A percentile compares a stretch with the other conserved stretches of the same genome.
Evolutionary conservation across 139 green algal genomes (phyloP).

Genomic region (Closterium sp.): DNA sequence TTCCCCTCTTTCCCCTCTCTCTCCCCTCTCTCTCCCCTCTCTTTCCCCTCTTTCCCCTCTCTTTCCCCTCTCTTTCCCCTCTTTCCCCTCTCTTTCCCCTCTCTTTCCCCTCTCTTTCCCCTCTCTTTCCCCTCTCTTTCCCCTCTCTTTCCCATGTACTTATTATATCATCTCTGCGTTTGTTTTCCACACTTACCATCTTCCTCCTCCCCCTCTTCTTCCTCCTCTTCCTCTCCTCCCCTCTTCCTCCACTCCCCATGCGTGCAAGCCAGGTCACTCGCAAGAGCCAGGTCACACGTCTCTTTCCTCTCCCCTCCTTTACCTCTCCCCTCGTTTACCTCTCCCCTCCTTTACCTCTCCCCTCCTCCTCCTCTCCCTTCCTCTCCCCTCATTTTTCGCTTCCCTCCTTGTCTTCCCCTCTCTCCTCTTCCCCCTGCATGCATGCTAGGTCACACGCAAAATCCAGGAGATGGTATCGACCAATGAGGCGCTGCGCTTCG

Average conservation of each 20-base stretch:
- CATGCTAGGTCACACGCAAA: slow-evolving; percentile 8
- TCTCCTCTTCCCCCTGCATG: background rate
- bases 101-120: background rate
- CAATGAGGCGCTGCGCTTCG: slow-evolving; percentile 8
- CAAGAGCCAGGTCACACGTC: no score
- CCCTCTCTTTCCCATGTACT: no score
- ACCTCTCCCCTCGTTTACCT: no score
- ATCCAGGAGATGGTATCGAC: slow-evolving; percentile 20
- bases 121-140: background rate
- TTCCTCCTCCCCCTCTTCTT: slow-evolving; percentile 21
- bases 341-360: background rate
- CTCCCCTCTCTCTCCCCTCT: background rate
- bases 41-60: background rate
- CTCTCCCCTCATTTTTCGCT: background rate
- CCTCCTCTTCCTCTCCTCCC: no score
- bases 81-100: background rate
- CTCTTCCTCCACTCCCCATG: no score
- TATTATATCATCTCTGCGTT: no score
- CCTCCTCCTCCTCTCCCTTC: background rate
- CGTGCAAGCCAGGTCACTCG: no score
- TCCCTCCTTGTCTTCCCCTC: background rate
- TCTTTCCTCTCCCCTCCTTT: no score
- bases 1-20: no score
- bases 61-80: background rate
- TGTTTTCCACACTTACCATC: background rate